Evolutionary conservation across 306 rosid species (phyloP), one percentile per base, ranked within the genome.

Genomic region (Pterocarpus santalinus): DNA sequence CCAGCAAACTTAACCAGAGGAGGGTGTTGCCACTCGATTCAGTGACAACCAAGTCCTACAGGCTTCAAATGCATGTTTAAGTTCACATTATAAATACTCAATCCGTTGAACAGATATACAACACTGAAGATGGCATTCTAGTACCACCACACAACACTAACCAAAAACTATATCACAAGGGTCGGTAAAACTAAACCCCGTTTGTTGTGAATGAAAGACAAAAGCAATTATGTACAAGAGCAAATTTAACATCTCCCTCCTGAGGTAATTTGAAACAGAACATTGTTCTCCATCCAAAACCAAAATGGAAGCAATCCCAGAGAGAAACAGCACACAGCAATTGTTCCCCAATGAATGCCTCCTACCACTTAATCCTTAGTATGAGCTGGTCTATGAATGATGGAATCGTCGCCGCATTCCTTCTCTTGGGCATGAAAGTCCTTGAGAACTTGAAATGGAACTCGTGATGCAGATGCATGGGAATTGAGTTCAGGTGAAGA

Each of bases 401-500:
- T 67, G 81, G 43, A 47, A 58, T 53, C 38, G n/a, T 30, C 67
- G 43, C 5, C 11, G 39, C 39, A 34, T 41, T 75, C 72, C 68
- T 53, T 60, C 72, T 47, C 68, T 47, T 36, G 32, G 10, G 43
- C 4, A 41, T 33, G 77, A 55, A 57, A 73, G 30, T 75, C 63
- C 10, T 76, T 3, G 30, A 55, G 83, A 65, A 75, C 44, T 46
- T 34, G 14, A 49, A 32, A 63, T 11, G 60, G 1, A 5, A 28
- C 3, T 30, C 28, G 28, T 68, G 72, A 66, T 38, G 14, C 69
- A 43, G 75, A 61, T 62, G 32, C 76, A 7, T n/a, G 44, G 38
- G 51, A 88, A 35, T 15, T 28, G 67, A 67, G 35, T 72, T 75
- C 70, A 47, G 73, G 55, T 57, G 79, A 77, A 10, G 35, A 30